phyloP scores from a whole-genome alignment of 768 basidiomycete genomes.

The Trametes elegans region DNA sequence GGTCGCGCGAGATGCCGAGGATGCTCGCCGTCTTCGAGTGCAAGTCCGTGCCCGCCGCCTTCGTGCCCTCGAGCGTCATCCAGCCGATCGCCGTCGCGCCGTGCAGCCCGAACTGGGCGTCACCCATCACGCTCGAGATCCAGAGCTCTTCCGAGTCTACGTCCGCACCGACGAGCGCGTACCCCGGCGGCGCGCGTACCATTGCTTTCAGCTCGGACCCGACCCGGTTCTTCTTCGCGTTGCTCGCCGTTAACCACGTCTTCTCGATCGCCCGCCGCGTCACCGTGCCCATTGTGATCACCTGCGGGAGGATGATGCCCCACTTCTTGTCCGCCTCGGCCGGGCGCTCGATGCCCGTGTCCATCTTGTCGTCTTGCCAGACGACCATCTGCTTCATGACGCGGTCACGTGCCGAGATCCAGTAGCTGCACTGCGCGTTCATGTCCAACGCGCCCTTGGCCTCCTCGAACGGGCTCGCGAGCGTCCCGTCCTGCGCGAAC shows the following conservation, averaged over 20 bases:
- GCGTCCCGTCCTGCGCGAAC: conserved; percentile 81
- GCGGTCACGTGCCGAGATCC: conserved; percentile 92
- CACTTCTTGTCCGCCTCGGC: conserved; percentile 46
- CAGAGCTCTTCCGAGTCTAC: conserved; percentile 99
- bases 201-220: conserved; percentile 98
- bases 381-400: conserved; percentile 92
- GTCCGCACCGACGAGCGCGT: conserved; percentile 95
- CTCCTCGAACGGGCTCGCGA: conserved; percentile 78
- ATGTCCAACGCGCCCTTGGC: conserved; percentile 86
- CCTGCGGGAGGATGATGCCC: conserved; percentile 94
- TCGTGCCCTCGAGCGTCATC: conserved; percentile 99
- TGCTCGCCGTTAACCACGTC: conserved; percentile 98
- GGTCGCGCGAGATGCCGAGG: conserved; percentile 88
- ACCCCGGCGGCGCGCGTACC: conserved; percentile 92
- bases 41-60: conserved; percentile 89
- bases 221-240: conserved; percentile 97
- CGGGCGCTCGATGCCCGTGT: conserved; percentile 49
- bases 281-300: conserved; percentile 98
- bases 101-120: conserved; percentile 95
- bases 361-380: conserved; percentile 57
- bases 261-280: conserved; percentile 97
- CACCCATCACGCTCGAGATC: conserved; percentile 99
- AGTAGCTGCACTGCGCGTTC: conserved; percentile 95
- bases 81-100: conserved; percentile 96
- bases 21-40: conserved; percentile 96